Conservation (phyloP, 495 filamentous ascomycete species). For the Massariosphaeria phaeospora region DNA sequence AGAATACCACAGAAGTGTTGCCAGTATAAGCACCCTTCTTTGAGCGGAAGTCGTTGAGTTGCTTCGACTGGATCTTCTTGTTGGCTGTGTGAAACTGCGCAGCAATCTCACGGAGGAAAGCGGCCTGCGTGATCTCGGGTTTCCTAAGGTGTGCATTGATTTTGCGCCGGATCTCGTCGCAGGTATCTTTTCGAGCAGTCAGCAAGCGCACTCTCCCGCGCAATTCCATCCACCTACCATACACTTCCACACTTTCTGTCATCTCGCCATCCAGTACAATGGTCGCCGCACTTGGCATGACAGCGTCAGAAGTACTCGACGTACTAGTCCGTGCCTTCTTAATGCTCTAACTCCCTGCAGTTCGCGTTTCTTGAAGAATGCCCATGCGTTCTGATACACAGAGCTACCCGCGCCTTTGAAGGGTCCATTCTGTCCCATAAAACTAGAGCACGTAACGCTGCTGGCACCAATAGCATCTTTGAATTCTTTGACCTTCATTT, state of each 20-base stretch:
- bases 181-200: conserved; percentile 49
- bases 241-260: conserved; percentile 42
- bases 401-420: conserved; percentile 36
- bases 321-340: conserved; percentile 25
- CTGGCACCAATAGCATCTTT: conserved; percentile 41
- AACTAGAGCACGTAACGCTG: conserved; percentile 34
- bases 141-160: conserved; percentile 49
- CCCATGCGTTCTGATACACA: conserved; percentile 35
- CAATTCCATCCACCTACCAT: conserved; percentile 49
- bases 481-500: conserved; percentile 49
- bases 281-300: conserved; percentile 10
- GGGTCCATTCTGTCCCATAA: conserved; percentile 40
- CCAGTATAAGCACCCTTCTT: conserved; percentile 48
- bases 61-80: conserved; percentile 41
- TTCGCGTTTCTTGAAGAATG: conserved; percentile 46
- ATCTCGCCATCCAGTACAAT: conserved; percentile 45
- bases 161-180: conserved; percentile 54
- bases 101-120: conserved; percentile 48
- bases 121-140: conserved; percentile 49
- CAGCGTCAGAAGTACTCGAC: not conserved
- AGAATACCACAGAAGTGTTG: conserved; percentile 45
- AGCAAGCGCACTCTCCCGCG: not conserved
- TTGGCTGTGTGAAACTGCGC: conserved; percentile 33
- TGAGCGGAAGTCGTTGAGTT: conserved; percentile 47
- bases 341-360: conserved; percentile 35